Evolutionary conservation across 2,329 filamentous ascomycete species (phyloP).

Genomic region (Pseudohalonectria lignicola): DNA sequence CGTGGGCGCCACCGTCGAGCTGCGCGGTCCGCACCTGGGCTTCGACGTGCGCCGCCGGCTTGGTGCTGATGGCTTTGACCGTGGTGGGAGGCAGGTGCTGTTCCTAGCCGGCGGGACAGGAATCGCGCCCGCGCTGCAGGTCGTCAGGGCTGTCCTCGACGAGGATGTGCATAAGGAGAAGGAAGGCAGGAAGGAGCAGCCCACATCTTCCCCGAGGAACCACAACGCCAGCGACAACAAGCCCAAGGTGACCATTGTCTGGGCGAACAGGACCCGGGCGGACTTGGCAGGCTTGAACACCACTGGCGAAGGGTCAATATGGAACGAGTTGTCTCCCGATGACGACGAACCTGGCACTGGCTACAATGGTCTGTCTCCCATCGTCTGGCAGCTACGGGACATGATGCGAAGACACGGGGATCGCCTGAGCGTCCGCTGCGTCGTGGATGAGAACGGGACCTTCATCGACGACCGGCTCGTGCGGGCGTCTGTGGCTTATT

Average conservation of each 20-base stretch:
- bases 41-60: constrained; percentile 35
- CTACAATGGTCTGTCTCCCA: no score
- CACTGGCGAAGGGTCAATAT: no score
- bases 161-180: constrained; percentile 16
- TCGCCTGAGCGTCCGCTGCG: constrained; percentile 58
- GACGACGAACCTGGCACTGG: no score
- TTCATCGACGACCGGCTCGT: constrained; percentile 50
- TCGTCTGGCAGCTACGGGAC: constrained; percentile 52
- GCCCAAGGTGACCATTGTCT: constrained; percentile 61
- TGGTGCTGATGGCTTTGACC: constrained; percentile 12
- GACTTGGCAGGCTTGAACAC: constrained; percentile 53
- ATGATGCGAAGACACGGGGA: constrained; percentile 47
- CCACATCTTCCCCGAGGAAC: background rate
- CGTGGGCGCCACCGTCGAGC: constrained; percentile 53
- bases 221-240: constrained; percentile 11
- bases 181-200: no score
- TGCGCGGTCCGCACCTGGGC: constrained; percentile 70
- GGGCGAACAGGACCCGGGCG: constrained; percentile 61
- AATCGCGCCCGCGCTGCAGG: constrained; percentile 80
- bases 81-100: constrained; percentile 41
- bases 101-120: constrained; percentile 91
- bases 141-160: constrained; percentile 51
- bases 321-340: no score
- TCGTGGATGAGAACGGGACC: constrained; percentile 68
- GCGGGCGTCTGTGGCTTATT: background rate